phyloP scores from a whole-genome alignment of 257 asterid genomes.

The Haberlea rhodopensis region DNA sequence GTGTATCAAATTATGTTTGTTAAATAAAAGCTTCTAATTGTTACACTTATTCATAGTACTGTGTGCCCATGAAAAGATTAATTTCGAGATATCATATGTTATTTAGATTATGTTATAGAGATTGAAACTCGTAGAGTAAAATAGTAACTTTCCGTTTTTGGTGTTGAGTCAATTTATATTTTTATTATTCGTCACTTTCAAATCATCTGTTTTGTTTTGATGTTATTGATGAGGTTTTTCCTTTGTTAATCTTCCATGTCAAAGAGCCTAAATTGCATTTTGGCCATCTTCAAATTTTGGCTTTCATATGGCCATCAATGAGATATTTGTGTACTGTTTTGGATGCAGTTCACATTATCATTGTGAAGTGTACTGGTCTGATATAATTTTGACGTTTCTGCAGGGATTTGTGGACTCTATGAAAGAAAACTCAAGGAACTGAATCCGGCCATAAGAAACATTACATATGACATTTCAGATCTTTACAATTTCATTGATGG shows the following conservation, averaged over 20 bases:
- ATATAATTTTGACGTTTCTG: slow-evolving; percentile 16
- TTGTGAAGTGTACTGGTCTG: neutral
- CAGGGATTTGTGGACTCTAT: slow-evolving; percentile 89
- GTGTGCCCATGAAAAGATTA: neutral
- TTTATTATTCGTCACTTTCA: neutral
- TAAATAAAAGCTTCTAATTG: neutral
- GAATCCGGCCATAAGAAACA: slow-evolving; percentile 73
- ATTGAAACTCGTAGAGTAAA: neutral
- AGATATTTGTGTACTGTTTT: neutral
- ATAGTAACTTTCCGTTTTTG: neutral
- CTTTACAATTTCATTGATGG: slow-evolving; percentile 90
- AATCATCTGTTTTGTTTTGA: neutral
- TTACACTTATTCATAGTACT: neutral
- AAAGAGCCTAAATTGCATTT: no score
- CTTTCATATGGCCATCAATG: neutral
- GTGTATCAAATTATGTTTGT: slow-evolving; percentile 17
- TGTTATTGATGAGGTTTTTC: neutral
- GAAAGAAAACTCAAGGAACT: slow-evolving; percentile 82
- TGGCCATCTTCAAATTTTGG: neutral
- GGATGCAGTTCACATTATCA: neutral
- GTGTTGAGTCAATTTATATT: neutral
- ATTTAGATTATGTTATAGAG: neutral
- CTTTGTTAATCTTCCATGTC: neutral
- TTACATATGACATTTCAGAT: slow-evolving; percentile 82
- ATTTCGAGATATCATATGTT: neutral